Percentiles rank a stretch among this genome's conserved stretches.
Conservation (phyloP, 148 eudicot genomes). For the Mesembryanthemum crystallinum region DNA sequence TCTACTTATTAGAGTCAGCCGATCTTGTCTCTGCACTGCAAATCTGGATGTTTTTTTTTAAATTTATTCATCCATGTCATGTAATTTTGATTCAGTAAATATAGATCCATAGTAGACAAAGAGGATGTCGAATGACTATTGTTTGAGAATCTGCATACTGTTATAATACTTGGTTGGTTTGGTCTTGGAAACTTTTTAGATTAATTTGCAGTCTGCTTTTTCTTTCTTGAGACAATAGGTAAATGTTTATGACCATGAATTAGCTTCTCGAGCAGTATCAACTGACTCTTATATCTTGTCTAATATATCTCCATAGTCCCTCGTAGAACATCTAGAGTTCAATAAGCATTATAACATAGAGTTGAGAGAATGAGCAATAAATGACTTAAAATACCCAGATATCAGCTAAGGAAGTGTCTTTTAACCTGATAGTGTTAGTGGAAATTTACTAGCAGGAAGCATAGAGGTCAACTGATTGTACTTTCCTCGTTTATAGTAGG, state of each 20-base stretch:
- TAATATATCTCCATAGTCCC: background rate
- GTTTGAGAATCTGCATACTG: background rate
- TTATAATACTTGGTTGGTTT: background rate
- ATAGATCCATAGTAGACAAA: background rate
- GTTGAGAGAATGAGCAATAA: background rate
- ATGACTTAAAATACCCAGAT: background rate
- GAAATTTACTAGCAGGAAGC: background rate
- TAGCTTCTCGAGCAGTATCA: background rate
- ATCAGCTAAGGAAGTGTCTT: background rate
- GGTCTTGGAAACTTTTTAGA: background rate
- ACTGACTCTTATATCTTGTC: background rate
- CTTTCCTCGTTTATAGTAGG: constrained; percentile 3
- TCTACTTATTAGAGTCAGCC: constrained; percentile 3
- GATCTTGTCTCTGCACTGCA: background rate
- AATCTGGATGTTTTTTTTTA: background rate
- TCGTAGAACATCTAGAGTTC: background rate
- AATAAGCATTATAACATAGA: background rate
- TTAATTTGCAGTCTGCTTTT: background rate
- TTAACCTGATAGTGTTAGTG: background rate
- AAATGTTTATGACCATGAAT: background rate
- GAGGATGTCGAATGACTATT: background rate
- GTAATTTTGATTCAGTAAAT: background rate
- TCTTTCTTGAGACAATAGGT: background rate
- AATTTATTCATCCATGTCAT: background rate
- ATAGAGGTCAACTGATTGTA: constrained; percentile 15